phyloP scores from a whole-genome alignment of 805 yeast species.

The Kazachstania psychrophila region DNA sequence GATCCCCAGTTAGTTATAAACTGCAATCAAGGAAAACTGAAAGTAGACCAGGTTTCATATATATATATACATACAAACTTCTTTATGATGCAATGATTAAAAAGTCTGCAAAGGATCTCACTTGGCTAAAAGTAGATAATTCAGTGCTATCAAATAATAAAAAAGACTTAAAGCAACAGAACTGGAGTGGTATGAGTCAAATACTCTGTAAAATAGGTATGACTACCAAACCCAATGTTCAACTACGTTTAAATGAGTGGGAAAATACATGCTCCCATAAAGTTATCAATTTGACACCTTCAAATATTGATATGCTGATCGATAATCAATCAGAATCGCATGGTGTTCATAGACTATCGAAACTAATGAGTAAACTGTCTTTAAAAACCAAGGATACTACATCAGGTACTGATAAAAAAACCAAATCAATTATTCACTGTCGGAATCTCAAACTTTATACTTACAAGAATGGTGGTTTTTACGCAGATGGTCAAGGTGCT shows the following conservation, averaged over 20 bases:
- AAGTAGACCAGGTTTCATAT: slow-evolving; percentile 17
- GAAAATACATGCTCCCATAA: slow-evolving; percentile 20
- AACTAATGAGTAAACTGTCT: slow-evolving; percentile 10
- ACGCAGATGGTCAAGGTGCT: slow-evolving; percentile 11
- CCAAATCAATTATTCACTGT: background rate
- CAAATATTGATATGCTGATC: slow-evolving; percentile 8
- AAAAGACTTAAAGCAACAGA: slow-evolving; percentile 1
- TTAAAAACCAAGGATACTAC: slow-evolving; percentile 1
- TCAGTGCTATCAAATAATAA: slow-evolving; percentile 8
- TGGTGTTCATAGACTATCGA: slow-evolving; percentile 2
- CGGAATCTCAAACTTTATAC: slow-evolving; percentile 5
- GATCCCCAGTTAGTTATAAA: no score
- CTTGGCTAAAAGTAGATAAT: slow-evolving; percentile 19
- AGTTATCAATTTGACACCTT: slow-evolving; percentile 22
- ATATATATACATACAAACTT: slow-evolving; percentile 21
- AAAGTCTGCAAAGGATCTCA: slow-evolving; percentile 1
- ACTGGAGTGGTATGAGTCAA: slow-evolving; percentile 14
- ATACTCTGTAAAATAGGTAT: slow-evolving; percentile 27
- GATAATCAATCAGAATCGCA: background rate
- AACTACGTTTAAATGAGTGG: slow-evolving; percentile 24
- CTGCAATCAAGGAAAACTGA: no score
- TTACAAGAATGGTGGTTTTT: slow-evolving; percentile 22
- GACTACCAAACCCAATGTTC: slow-evolving; percentile 22
- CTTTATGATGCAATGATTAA: slow-evolving; percentile 12
- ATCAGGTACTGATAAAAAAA: background rate